Evolutionary conservation across 2,329 filamentous ascomycete species (phyloP).

Genomic region (Lasiodiplodia sp.): DNA sequence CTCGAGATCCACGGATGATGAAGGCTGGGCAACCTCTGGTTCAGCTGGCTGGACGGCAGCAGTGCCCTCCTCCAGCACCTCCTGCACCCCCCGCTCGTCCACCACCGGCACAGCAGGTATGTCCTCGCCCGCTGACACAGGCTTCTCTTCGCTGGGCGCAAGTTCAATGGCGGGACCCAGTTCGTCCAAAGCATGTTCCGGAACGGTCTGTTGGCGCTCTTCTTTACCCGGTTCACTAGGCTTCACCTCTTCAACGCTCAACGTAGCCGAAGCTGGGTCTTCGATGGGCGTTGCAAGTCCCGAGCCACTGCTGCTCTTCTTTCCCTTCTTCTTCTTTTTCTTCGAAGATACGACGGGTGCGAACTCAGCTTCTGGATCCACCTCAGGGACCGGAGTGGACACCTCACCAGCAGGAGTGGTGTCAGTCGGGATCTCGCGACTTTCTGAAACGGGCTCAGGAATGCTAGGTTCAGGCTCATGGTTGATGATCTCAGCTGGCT

Average conservation of each 20-base stretch:
- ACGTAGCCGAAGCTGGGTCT: not conserved
- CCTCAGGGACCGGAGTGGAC: not conserved
- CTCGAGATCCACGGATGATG: not conserved
- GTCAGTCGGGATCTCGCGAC: not conserved
- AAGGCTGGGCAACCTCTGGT: not conserved
- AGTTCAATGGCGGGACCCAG: not conserved
- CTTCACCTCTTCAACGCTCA: not conserved
- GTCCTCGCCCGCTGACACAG: not conserved
- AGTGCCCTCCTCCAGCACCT: not conserved
- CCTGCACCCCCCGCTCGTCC: constrained; percentile 9
- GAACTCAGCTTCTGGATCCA: not conserved
- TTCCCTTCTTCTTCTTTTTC: constrained; percentile 35
- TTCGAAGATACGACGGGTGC: not conserved
- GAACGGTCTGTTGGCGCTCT: not conserved
- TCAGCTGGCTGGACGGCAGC: constrained; percentile 20
- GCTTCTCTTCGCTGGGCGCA: not conserved
- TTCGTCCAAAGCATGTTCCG: not conserved
- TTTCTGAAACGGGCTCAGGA: not conserved
- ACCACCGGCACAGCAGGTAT: not conserved
- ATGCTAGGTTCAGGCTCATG: not conserved
- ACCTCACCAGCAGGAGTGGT: not conserved
- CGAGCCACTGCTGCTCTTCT: constrained; percentile 33
- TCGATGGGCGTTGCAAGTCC: not conserved
- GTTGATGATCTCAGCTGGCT: not conserved
- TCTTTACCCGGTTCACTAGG: not conserved